Percentiles rank a stretch among this genome's conserved stretches.
These are phyloP conservation scores for Aspergillus steynii DNA, from an alignment of 495 filamentous ascomycete species.

Conservation along the genomic window DNA sequence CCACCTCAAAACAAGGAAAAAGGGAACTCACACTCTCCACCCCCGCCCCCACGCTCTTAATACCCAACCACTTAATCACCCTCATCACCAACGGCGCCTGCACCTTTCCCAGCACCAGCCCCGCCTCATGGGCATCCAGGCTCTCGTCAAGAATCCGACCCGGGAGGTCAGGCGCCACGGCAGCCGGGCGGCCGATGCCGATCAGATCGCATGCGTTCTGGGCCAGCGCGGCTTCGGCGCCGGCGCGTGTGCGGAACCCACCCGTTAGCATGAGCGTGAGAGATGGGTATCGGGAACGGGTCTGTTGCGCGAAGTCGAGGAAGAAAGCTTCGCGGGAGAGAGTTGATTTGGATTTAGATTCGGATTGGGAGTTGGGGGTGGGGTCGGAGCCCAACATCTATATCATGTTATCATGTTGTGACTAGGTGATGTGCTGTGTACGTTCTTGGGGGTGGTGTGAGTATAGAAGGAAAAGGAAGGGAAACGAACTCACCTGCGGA, in stretches of 20 bases:
- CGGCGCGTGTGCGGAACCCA: constrained; percentile 56
- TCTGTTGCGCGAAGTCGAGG: constrained; percentile 53
- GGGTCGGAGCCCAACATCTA: constrained; percentile 32
- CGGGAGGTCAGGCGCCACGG: constrained; percentile 49
- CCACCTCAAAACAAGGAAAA: constrained; percentile 8
- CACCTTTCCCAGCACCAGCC: constrained; percentile 37
- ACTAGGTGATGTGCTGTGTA: background rate
- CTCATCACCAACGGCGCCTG: constrained; percentile 32
- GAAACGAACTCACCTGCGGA: constrained; percentile 30
- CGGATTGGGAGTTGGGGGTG: constrained; percentile 4
- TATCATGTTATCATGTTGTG: background rate
- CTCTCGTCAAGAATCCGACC: constrained; percentile 53
- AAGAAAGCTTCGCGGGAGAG: constrained; percentile 62
- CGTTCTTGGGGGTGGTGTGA: background rate
- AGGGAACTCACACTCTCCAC: constrained; percentile 39
- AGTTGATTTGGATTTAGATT: constrained; percentile 38
- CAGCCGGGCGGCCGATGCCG: constrained; percentile 56
- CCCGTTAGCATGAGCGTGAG: constrained; percentile 54
- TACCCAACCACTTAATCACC: constrained; percentile 34
- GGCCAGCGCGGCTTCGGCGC: constrained; percentile 53
- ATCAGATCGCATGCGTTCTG: constrained; percentile 58
- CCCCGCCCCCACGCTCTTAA: constrained; percentile 45
- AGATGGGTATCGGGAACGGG: constrained; percentile 43
- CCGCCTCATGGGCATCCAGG: constrained; percentile 50
- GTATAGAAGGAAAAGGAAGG: background rate